Evolutionary conservation across 768 basidiomycete species (phyloP).

Genomic region (Rhizopogon salebrosus): DNA sequence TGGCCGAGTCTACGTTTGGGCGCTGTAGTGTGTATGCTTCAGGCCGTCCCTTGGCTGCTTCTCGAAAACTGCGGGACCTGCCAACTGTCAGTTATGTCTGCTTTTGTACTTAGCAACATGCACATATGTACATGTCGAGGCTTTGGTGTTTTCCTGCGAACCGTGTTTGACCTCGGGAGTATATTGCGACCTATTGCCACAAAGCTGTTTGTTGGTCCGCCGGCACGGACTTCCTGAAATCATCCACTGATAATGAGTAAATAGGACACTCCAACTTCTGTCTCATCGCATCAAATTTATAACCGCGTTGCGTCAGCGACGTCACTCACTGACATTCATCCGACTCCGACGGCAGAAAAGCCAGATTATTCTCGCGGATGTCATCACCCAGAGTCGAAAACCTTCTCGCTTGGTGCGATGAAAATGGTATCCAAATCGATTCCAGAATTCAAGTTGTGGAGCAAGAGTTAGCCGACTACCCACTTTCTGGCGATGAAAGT

Average conservation of each 20-base stretch:
- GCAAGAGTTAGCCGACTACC: not conserved
- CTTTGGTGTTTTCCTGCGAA: not conserved
- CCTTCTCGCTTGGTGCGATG: constrained; percentile 45
- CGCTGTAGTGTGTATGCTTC: too few relatives aligned
- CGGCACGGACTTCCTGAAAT: not conserved
- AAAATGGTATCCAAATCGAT: constrained; percentile 44
- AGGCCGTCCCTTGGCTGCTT: not conserved
- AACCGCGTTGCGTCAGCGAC: not conserved
- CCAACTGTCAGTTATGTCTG: constrained; percentile 15
- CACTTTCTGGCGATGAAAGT: not conserved
- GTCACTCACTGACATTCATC: not conserved
- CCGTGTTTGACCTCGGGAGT: constrained; percentile 11
- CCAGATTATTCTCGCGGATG: constrained; percentile 13
- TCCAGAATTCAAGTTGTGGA: constrained; percentile 32
- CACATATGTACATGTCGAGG: not conserved
- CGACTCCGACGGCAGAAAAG: not conserved
- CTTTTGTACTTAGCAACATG: constrained; percentile 15
- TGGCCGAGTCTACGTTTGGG: too few relatives aligned
- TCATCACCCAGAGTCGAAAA: constrained; percentile 9
- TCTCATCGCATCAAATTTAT: not conserved
- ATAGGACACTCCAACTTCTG: not conserved
- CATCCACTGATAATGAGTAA: not conserved
- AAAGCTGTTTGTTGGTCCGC: constrained; percentile 3
- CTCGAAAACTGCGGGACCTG: not conserved
- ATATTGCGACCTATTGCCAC: not conserved